These are phyloP conservation scores for Pseudopyricularia javanii DNA, from an alignment of 2,329 filamentous ascomycete species.

Conservation along the genomic window DNA sequence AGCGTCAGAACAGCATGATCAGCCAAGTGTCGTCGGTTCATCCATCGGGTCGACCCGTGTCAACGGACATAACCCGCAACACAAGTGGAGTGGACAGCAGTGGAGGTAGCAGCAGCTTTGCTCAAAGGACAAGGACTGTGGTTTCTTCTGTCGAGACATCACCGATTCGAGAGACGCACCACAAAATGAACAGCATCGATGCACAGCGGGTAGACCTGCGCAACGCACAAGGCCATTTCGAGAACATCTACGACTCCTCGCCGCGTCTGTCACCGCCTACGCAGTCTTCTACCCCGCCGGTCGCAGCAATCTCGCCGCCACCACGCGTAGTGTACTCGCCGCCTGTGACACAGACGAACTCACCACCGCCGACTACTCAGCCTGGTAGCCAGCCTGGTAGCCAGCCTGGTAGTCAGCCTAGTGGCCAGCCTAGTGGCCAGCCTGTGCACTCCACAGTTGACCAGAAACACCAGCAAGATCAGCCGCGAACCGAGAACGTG, in stretches of 20 bases:
- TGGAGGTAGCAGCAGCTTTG: neutral
- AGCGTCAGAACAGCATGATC: constrained; percentile 13
- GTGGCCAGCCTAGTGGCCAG: neutral
- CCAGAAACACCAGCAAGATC: neutral
- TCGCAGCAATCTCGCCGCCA: neutral
- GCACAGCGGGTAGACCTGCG: constrained; percentile 8
- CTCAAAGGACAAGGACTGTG: neutral
- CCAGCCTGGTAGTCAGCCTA: too few species aligned
- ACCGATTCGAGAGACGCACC: neutral
- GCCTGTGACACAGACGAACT: neutral
- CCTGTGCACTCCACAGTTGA: neutral
- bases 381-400: neutral
- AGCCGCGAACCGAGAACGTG: neutral
- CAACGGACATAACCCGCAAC: neutral
- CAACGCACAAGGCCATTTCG: constrained; percentile 8
- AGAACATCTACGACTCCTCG: constrained; percentile 21
- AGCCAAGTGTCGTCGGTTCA: constrained; percentile 14
- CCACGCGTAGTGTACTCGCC: neutral
- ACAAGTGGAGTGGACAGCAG: neutral
- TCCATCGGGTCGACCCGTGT: neutral
- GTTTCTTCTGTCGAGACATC: neutral
- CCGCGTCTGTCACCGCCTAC: neutral
- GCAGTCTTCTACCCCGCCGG: neutral
- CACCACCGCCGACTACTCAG: neutral
- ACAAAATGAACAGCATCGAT: neutral